A percentile compares a stretch with the other conserved stretches of the same genome.
These are phyloP conservation scores for Ricinus communis DNA, from an alignment of 345 rosid species.

Conservation along the genomic window DNA sequence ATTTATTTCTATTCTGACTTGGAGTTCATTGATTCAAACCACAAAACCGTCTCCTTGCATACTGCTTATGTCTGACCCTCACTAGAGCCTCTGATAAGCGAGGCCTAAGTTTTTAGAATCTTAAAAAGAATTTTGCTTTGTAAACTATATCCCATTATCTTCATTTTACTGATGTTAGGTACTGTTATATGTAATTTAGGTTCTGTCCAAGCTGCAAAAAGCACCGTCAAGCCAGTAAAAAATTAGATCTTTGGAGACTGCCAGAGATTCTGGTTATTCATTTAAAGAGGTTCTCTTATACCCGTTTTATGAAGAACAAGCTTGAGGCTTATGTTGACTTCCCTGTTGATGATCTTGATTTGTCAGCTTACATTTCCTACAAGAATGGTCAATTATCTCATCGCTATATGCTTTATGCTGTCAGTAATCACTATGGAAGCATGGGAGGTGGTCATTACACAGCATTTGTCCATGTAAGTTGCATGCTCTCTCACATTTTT, in stretches of 20 bases:
- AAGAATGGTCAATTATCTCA: constrained; percentile 49
- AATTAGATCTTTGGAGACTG: constrained; percentile 94
- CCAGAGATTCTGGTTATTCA: constrained; percentile 94
- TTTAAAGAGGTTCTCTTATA: constrained; percentile 91
- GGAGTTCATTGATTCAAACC: neutral
- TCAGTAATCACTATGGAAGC: constrained; percentile 95
- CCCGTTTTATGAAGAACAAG: constrained; percentile 81
- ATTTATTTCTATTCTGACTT: neutral
- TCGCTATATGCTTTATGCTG: constrained; percentile 86
- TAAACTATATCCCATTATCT: neutral
- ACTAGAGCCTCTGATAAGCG: neutral
- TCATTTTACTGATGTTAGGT: constrained; percentile 18
- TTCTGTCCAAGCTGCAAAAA: constrained; percentile 91
- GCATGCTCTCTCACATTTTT: constrained; percentile 2
- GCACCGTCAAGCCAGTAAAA: constrained; percentile 88
- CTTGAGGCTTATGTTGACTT: constrained; percentile 91
- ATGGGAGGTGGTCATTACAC: constrained; percentile 99
- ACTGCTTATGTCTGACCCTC: neutral
- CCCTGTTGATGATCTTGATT: constrained; percentile 85
- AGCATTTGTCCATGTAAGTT: constrained; percentile 95
- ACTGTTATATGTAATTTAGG: constrained; percentile 43
- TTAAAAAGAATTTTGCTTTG: neutral
- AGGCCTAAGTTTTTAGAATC: neutral
- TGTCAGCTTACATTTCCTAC: constrained; percentile 65
- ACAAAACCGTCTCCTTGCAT: neutral